Base-by-base conservation (phyloP, 805 yeast species). In the Starmerella sirachaensis region DNA sequence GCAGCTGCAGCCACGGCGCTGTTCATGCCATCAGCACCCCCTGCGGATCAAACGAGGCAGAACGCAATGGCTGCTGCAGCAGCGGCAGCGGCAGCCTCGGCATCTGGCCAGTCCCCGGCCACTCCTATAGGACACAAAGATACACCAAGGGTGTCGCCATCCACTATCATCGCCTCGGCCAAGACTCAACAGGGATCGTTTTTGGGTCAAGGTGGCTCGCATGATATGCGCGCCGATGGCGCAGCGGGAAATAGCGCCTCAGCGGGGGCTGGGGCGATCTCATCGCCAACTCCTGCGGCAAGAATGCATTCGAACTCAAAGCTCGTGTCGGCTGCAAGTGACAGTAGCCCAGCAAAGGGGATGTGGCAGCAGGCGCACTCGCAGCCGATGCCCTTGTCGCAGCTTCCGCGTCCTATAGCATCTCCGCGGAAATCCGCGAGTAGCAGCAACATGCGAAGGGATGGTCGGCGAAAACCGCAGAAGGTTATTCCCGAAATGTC, bases 251-350 rank as follows among this genome's bases (percentile, higher is more conserved):
- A 12, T 17, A 12, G 14, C 26, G 5, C 30, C 29, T 24, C 11
- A 19, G 17, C 3, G 6, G 14, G 16, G 29, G 12, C 11, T 6
- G 37, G 23, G 12, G 39, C 37, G 24, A 42, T 47, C 18, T n/a
- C n/a, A n/a, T 52, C 56, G 18, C 59, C 58, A 2, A 55, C 59
- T 2, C 59, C 59, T 11, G 57, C 56, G 13, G 50, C 49, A 25
- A 48, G 58, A 13, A 33, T 42, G 38, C 47, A 42, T 23, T 51
- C 56, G 7, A 31, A 41, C 10, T 42, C 57, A 5, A 48, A 46
- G 27, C 49, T 54, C 9, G 57, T 55, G 7, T 41, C 55, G n/a
- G 53, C 37, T 13, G 57, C 59, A 4, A 50, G 53, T 22, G 55
- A 51, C 29, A 41, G 49, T 21, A 45, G 54, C 22, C 59, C 59